Conservation (phyloP, 2,329 filamentous ascomycete species). For the Lachnellula arida region DNA sequence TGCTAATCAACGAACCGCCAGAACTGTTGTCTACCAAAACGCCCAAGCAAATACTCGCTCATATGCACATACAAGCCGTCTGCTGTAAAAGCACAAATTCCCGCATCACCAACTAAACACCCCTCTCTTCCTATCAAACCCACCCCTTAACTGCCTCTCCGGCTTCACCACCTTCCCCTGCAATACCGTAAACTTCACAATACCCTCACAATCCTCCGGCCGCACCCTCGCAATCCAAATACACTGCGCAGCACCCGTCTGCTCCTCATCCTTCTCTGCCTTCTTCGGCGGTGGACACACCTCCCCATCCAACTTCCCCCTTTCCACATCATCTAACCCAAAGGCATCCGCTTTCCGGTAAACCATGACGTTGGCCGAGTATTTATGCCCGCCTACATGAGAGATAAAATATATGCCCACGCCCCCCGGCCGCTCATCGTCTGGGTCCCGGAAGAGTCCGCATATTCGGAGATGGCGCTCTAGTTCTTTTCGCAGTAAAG, state of each 20-base stretch:
- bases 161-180: conserved; percentile 95
- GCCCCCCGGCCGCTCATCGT: conserved; percentile 84
- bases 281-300: conserved; percentile 29
- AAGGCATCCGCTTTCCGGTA: conserved; percentile 55
- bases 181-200: conserved; percentile 82
- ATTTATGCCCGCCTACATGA: conserved; percentile 96
- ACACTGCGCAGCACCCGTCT: conserved; percentile 70
- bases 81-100: background rate
- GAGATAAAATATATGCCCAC: conserved; percentile 96
- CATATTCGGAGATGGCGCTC: conserved; percentile 82
- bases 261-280: conserved; percentile 30
- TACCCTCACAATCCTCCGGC: conserved; percentile 89
- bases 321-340: conserved; percentile 28
- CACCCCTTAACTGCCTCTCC: conserved; percentile 75
- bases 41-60: background rate
- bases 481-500: conserved; percentile 80
- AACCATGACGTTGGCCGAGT: conserved; percentile 88
- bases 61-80: background rate
- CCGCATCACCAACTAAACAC: conserved; percentile 73
- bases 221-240: conserved; percentile 85
- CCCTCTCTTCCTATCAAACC: conserved; percentile 79
- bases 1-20: too few relatives aligned
- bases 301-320: conserved; percentile 32
- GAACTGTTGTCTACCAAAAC: background rate
- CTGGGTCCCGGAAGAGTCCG: conserved; percentile 78